Evolutionary conservation across 371 early-diverging fungal species (phyloP), one percentile per base, ranked within the genome.

Genomic region (Rhizopus stolonifer): DNA sequence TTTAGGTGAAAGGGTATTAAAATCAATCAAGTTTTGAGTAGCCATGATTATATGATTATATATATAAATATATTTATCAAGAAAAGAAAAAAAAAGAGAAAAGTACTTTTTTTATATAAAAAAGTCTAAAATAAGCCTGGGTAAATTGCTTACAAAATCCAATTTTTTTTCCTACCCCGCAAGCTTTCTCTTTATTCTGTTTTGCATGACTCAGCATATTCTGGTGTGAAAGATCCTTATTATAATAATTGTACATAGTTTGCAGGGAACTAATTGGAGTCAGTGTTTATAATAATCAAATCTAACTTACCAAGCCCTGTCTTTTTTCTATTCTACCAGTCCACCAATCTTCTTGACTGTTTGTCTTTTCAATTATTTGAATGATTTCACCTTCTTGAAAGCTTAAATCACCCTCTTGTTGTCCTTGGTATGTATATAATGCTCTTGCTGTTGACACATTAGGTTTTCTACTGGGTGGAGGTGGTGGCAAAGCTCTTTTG

Each of bases 281-380:
- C n/a, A n/a, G n/a, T n/a, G n/a, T n/a, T 23, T 39, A 47, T 52
- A 49, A 39, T 14, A 40, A 23, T 7, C 31, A 25, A 42, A 34
- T 13, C n/a, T 15, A 14, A 73, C 74, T 79, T 79, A 82, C 82
- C 33, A 74, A 61, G 33, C 93, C 93, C 53, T 76, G 77, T 50
- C 66, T 59, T 22, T 84, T 87, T 23, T 84, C 75, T 24, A 78
- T 68, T 39, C 50, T 73, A 13, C 93, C 93, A 22, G 81, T 81
- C 93, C 93, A 93, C 93, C 93, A 92, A 61, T 89, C 90, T 61
- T 91, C 84, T 24, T 76, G 77, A 45, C 80, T 82, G 2, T 84
- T 83, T 2, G 86, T 84, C 42, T 82, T 80, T 52, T 85, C 74
- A 17, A 78, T 56, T 33, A 93, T 79, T 0, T 79, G 84, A 61